These are phyloP conservation scores for Acacia melanoxylon DNA, from an alignment of 306 rosid species.

Conservation along the genomic window DNA sequence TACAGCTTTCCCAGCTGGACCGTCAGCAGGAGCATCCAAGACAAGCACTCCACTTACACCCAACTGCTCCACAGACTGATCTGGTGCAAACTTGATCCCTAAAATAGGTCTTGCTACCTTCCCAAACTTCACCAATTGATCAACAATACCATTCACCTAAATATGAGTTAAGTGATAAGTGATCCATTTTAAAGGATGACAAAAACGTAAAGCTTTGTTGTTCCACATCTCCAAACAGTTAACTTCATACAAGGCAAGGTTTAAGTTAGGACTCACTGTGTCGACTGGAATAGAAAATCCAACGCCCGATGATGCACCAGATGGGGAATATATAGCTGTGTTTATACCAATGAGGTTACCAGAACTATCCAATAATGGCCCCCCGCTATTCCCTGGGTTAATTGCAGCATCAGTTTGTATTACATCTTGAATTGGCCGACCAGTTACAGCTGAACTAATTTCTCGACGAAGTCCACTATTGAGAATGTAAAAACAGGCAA, in stretches of 20 bases:
- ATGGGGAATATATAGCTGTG: constrained; percentile 2
- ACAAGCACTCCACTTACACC: not conserved
- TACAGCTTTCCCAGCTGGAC: not conserved
- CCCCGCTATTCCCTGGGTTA: not conserved
- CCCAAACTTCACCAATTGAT: not conserved
- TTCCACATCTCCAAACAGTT: not conserved
- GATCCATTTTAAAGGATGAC: not conserved
- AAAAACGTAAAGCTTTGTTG: not conserved
- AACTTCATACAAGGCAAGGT: not conserved
- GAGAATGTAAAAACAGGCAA: not conserved
- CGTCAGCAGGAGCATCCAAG: not conserved
- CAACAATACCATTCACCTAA: not conserved
- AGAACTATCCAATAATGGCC: not conserved
- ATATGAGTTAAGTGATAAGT: not conserved
- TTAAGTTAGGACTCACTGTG: not conserved
- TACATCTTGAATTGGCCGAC: not conserved
- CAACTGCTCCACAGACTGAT: not conserved
- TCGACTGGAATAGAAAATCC: not conserved
- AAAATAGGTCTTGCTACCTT: not conserved
- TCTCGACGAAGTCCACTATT: not conserved
- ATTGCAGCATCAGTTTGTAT: not conserved
- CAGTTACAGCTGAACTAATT: not conserved
- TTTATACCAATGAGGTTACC: not conserved
- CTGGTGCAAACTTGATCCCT: constrained; percentile 1
- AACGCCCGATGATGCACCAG: not conserved